A percentile compares a stretch with the other conserved stretches of the same genome.
phyloP scores from a whole-genome alignment of 2,329 filamentous ascomycete genomes.

The Ilyonectria destructans region DNA sequence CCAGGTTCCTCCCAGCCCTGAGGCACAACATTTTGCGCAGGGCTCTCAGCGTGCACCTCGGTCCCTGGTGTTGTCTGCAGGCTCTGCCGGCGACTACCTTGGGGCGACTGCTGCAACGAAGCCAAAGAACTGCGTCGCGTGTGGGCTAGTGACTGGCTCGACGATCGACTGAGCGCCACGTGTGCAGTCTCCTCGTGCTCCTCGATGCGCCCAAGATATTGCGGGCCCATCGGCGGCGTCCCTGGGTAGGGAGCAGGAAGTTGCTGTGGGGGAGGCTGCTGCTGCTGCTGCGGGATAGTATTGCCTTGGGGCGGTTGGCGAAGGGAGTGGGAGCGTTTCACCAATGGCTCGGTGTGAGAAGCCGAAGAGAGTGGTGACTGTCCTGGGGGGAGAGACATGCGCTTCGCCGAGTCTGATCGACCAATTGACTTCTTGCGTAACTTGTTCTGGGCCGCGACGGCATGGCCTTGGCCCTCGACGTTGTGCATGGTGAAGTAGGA shows the following conservation, averaged over 20 bases:
- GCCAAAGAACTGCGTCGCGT: slow-evolving; percentile 37
- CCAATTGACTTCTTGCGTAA: slow-evolving; percentile 45
- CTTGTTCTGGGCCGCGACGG: slow-evolving; percentile 41
- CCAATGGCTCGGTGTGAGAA: slow-evolving; percentile 17
- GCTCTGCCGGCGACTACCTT: slow-evolving; percentile 42
- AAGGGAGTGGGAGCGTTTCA: slow-evolving; percentile 33
- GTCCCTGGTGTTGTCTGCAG: slow-evolving; percentile 31
- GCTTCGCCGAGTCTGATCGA: slow-evolving; percentile 40
- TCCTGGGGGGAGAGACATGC: slow-evolving; percentile 42
- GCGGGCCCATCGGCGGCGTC: slow-evolving; percentile 26
- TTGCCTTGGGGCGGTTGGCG: slow-evolving; percentile 36
- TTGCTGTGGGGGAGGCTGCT: slow-evolving; percentile 15
- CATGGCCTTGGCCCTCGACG: slow-evolving; percentile 42
- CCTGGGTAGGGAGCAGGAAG: slow-evolving; percentile 1
- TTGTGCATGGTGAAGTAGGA: slow-evolving; percentile 44
- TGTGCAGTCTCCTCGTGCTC: slow-evolving; percentile 45
- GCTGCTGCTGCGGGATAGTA: slow-evolving; percentile 24
- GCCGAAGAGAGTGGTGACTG: slow-evolving; percentile 35
- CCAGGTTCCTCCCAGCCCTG: slow-evolving; percentile 10
- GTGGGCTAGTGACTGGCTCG: slow-evolving; percentile 33
- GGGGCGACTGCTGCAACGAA: slow-evolving; percentile 40
- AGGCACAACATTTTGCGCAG: slow-evolving; percentile 1
- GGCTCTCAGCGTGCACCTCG: slow-evolving; percentile 27
- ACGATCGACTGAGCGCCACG: slow-evolving; percentile 38
- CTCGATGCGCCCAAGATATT: slow-evolving; percentile 45